phyloP scores from a whole-genome alignment of 371 early-diverging fungal genomes.

The Syncephalastrum racemosum region DNA sequence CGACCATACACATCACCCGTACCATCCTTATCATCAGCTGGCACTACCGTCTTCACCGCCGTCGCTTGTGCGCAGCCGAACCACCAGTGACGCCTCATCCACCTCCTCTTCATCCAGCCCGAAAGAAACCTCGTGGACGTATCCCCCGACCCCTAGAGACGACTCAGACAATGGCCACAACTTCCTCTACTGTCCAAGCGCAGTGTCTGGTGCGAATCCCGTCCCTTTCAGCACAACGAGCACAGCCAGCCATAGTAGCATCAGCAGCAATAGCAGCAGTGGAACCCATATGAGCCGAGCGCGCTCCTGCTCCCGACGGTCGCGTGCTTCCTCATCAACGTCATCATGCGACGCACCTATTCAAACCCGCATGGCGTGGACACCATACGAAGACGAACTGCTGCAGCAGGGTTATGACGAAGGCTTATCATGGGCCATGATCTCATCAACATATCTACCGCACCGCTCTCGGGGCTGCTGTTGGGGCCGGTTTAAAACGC shows the following conservation, averaged over 20 bases:
- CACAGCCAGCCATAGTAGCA: slow-evolving; percentile 1
- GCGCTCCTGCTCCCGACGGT: slow-evolving; percentile 7
- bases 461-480: slow-evolving; percentile 49
- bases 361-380: slow-evolving; percentile 33
- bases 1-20: background rate
- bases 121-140: slow-evolving; percentile 8
- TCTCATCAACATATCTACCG: slow-evolving; percentile 40
- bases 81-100: slow-evolving; percentile 13
- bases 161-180: background rate
- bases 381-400: slow-evolving; percentile 37
- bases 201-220: too few species aligned
- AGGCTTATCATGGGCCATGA: slow-evolving; percentile 49
- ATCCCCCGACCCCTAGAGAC: slow-evolving; percentile 13
- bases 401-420: slow-evolving; percentile 41
- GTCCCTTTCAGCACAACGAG: background rate
- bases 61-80: slow-evolving; percentile 9
- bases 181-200: too few species aligned
- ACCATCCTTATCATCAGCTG: slow-evolving; percentile 5
- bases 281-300: slow-evolving; percentile 4
- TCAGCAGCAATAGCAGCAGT: slow-evolving; percentile 2
- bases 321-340: slow-evolving; percentile 8
- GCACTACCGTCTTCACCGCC: slow-evolving; percentile 6
- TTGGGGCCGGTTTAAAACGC: slow-evolving; percentile 47
- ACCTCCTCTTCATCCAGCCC: slow-evolving; percentile 10
- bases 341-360: slow-evolving; percentile 11